Evolutionary conservation across 495 filamentous ascomycete species (phyloP).

Genomic region (Opeltia flavorubescens): DNA sequence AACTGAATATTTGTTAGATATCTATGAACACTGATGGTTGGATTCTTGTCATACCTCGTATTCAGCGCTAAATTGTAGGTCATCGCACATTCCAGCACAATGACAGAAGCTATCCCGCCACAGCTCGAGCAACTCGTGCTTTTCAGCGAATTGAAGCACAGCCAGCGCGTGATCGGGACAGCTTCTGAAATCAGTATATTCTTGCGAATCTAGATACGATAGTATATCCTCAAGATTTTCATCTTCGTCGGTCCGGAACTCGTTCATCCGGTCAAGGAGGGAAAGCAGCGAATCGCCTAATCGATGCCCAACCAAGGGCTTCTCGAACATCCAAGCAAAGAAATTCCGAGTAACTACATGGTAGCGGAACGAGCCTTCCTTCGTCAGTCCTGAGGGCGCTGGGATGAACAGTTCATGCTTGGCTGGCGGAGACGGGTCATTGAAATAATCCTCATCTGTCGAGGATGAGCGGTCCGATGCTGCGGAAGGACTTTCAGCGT

Average conservation of each 20-base stretch:
- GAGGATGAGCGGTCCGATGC: constrained; percentile 4
- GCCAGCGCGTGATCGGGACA: constrained; percentile 45
- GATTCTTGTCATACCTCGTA: constrained; percentile 30
- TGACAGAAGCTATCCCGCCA: constrained; percentile 54
- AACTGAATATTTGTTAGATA: constrained; percentile 20
- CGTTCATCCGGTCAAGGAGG: constrained; percentile 42
- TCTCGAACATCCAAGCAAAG: constrained; percentile 47
- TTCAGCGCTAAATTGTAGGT: constrained; percentile 33
- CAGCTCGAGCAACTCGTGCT: constrained; percentile 35
- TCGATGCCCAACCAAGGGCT: constrained; percentile 43
- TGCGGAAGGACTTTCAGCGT: constrained; percentile 7
- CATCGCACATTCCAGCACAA: constrained; percentile 51
- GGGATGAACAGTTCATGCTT: constrained; percentile 49
- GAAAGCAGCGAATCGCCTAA: constrained; percentile 42
- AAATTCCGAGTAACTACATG: constrained; percentile 55
- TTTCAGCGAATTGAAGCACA: constrained; percentile 46
- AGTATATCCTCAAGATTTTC: constrained; percentile 39
- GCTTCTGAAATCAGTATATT: constrained; percentile 46
- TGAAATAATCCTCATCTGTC: constrained; percentile 13
- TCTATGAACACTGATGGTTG: neutral
- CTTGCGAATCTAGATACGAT: constrained; percentile 41
- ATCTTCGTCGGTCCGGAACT: constrained; percentile 31
- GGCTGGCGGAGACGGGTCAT: constrained; percentile 7
- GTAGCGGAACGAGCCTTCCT: constrained; percentile 37
- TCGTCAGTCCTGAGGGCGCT: constrained; percentile 32